Percentiles rank a stretch among this genome's conserved stretches.
Conservation (phyloP, 352 stramenopile genomes). For the Globisporangium lucens region DNA sequence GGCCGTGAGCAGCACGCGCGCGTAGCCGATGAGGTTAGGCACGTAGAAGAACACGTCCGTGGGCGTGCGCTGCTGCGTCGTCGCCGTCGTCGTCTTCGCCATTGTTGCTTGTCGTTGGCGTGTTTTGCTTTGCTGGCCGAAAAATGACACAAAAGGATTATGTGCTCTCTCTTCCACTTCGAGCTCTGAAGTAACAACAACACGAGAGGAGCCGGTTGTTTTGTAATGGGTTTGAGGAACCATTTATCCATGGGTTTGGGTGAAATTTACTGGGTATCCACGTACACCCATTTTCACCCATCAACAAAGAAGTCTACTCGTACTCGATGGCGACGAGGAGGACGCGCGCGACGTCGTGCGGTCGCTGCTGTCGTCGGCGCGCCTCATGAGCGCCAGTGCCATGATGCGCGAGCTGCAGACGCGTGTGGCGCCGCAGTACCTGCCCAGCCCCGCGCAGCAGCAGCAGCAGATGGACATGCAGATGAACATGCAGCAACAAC, state of each 20-base stretch:
- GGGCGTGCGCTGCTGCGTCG: slow-evolving; percentile 29
- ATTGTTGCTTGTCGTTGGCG: slow-evolving; percentile 2
- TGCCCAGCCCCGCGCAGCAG: slow-evolving; percentile 14
- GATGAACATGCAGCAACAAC: neutral
- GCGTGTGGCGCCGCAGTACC: slow-evolving; percentile 16
- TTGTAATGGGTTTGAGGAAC: neutral
- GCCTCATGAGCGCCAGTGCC: slow-evolving; percentile 1
- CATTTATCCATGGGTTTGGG: too few relatives aligned
- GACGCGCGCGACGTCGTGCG: slow-evolving; percentile 16
- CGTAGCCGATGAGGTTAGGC: slow-evolving; percentile 96
- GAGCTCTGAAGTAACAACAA: neutral
- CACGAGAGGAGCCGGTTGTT: slow-evolving; percentile 6
- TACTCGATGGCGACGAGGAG: neutral
- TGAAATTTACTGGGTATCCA: neutral
- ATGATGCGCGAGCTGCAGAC: slow-evolving; percentile 14
- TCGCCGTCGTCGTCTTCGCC: slow-evolving; percentile 6
- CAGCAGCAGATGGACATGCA: slow-evolving; percentile 6
- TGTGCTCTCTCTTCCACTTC: neutral
- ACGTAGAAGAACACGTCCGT: slow-evolving; percentile 94
- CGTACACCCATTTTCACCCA: too few relatives aligned
- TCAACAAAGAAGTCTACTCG: too few relatives aligned
- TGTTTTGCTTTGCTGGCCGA: neutral
- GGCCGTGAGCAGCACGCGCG: slow-evolving; percentile 83
- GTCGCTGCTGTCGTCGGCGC: slow-evolving; percentile 4
- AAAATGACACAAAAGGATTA: neutral